Conservation (phyloP, 1,139 yeast genomes). For the Kluyveromyces marxianus region DNA sequence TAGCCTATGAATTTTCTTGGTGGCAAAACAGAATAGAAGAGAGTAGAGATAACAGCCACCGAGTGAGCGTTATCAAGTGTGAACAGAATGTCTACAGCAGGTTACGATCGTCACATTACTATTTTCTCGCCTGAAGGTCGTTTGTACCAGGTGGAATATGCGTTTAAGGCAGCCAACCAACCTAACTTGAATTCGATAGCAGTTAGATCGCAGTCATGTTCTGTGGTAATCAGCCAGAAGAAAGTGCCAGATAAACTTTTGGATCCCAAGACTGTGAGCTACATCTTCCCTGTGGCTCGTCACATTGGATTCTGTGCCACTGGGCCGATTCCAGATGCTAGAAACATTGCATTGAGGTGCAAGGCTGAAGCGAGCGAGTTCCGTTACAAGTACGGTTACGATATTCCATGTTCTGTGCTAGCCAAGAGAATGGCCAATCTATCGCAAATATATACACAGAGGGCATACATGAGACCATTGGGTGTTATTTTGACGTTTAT, state of each 20-base stretch:
- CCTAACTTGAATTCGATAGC: conserved; percentile 87
- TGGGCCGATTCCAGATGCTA: conserved; percentile 95
- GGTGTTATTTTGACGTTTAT: conserved; percentile 89
- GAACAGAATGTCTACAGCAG: conserved; percentile 48
- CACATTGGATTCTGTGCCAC: conserved; percentile 87
- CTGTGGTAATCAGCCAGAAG: conserved; percentile 90
- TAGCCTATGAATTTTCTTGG: not conserved
- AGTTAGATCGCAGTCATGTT: conserved; percentile 76
- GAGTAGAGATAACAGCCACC: not conserved
- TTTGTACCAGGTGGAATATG: conserved; percentile 93
- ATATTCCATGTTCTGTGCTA: conserved; percentile 90
- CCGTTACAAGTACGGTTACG: conserved; percentile 89
- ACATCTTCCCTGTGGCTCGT: conserved; percentile 74
- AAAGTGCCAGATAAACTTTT: conserved; percentile 92
- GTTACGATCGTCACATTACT: conserved; percentile 97
- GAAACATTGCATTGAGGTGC: conserved; percentile 85
- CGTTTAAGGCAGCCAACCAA: conserved; percentile 93
- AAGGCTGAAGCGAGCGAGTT: conserved; percentile 92
- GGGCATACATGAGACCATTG: conserved; percentile 98
- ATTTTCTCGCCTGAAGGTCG: conserved; percentile 98
- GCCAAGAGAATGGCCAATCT: conserved; percentile 94
- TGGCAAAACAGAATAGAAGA: not conserved
- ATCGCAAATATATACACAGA: conserved; percentile 90
- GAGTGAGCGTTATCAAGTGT: not conserved
- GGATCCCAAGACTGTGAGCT: conserved; percentile 79